Conservation (phyloP, 2,329 filamentous ascomycete species). For the Stemphylium vesicarium region DNA sequence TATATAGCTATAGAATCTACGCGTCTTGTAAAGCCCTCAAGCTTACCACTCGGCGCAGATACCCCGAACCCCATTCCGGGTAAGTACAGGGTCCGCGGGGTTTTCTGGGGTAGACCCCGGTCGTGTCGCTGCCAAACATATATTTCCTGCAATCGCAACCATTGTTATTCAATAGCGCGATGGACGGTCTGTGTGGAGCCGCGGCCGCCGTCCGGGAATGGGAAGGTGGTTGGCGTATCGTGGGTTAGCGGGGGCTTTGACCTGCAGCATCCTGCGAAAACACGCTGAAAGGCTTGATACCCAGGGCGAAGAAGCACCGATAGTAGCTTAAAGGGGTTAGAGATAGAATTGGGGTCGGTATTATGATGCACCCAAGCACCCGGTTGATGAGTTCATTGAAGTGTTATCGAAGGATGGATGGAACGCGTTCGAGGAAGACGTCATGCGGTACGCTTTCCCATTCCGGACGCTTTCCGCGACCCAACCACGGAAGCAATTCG, state of each 20-base stretch:
- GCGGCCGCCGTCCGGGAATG: constrained; percentile 13
- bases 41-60: constrained; percentile 20
- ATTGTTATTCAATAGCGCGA: constrained; percentile 9
- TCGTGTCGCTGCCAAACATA: constrained; percentile 8
- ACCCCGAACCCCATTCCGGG: constrained; percentile 22
- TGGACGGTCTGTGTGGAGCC: not conserved
- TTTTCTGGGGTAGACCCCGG: constrained; percentile 16
- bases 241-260: not conserved
- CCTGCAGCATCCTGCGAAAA: no score
- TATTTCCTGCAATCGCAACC: constrained; percentile 35
- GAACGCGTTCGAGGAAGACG: not conserved
- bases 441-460: constrained; percentile 1
- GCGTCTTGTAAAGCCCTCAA: not conserved
- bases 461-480: not conserved
- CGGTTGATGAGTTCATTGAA: not conserved
- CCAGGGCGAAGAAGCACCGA: constrained; percentile 8
- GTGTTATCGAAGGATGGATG: not conserved
- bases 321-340: not conserved
- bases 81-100: constrained; percentile 16
- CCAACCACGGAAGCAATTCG: no score
- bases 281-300: not conserved
- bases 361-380: not conserved
- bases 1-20: no score
- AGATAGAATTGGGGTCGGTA: not conserved
- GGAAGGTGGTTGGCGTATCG: constrained; percentile 15